Percentiles rank a stretch among this genome's conserved stretches.
Conservation (phyloP, 768 basidiomycete genomes). For the Hortiboletus flavorubellus region DNA sequence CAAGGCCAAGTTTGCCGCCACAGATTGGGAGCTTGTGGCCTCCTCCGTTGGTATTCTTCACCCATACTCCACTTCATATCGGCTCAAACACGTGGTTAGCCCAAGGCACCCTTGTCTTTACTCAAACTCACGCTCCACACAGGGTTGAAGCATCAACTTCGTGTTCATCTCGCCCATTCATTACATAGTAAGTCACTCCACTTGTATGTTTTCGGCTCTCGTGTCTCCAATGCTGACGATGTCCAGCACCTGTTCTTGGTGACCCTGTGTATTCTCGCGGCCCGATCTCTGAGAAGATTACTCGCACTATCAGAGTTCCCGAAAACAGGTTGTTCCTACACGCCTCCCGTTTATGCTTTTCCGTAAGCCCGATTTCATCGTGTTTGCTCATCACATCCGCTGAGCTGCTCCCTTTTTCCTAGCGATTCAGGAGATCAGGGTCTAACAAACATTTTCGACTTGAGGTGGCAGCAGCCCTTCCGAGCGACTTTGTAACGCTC, state of each 20-base stretch:
- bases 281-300: constrained; percentile 30
- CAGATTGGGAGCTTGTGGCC: constrained; percentile 56
- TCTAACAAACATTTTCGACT: constrained; percentile 49
- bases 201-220: background rate
- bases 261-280: constrained; percentile 50
- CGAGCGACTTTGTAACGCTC: constrained; percentile 49
- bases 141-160: constrained; percentile 68
- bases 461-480: constrained; percentile 55
- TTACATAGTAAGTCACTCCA: constrained; percentile 40
- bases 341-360: constrained; percentile 53
- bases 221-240: constrained; percentile 9
- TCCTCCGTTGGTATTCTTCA: constrained; percentile 48
- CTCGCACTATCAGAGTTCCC: constrained; percentile 32
- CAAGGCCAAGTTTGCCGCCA: constrained; percentile 32
- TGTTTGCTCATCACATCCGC: background rate
- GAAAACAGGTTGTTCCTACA: constrained; percentile 58
- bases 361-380: constrained; percentile 36
- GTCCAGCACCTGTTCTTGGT: constrained; percentile 58
- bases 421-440: constrained; percentile 49
- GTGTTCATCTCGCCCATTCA: constrained; percentile 56
- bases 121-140: constrained; percentile 55
- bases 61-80: constrained; percentile 16
- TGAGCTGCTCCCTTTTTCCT: background rate
- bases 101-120: constrained; percentile 49
- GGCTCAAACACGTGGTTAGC: constrained; percentile 32